Conservation (phyloP, 2,329 filamentous ascomycete species). For the Aspergillus sp. region DNA sequence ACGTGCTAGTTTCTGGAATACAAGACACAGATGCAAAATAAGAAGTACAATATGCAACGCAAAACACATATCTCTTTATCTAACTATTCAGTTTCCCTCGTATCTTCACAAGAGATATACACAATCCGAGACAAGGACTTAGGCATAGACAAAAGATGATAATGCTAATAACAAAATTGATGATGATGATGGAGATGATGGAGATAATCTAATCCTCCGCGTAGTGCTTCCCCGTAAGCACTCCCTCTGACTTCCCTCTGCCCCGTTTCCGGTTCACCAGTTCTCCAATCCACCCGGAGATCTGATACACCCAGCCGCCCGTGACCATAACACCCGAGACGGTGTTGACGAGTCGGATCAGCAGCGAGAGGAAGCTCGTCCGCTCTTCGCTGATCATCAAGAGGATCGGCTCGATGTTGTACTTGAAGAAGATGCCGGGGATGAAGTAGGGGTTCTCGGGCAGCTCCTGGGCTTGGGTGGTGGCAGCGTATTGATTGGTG, state of each 20-base stretch:
- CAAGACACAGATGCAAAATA: too few species aligned
- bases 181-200: not conserved
- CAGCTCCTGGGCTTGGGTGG: constrained; percentile 71
- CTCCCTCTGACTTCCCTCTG: constrained; percentile 47
- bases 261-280: constrained; percentile 45
- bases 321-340: constrained; percentile 88
- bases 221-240: constrained; percentile 48
- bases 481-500: constrained; percentile 98
- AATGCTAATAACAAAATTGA: too few species aligned
- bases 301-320: constrained; percentile 87
- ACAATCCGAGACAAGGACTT: too few species aligned
- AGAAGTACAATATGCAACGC: too few species aligned
- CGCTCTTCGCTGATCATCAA: constrained; percentile 82
- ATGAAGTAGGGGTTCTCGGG: constrained; percentile 63
- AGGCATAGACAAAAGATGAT: not conserved
- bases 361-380: constrained; percentile 70
- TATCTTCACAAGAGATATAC: too few species aligned
- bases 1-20: too few species aligned
- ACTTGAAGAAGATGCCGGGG: constrained; percentile 96
- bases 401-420: constrained; percentile 95
- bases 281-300: constrained; percentile 72
- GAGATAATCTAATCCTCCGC: constrained; percentile 28
- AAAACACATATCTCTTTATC: too few species aligned
- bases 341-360: constrained; percentile 86
- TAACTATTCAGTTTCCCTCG: too few species aligned